Evolutionary conservation across 352 stramenopile genomes (phyloP), one percentile per base, ranked within the genome.

Genomic region (Globisporangium megalacanthum): DNA sequence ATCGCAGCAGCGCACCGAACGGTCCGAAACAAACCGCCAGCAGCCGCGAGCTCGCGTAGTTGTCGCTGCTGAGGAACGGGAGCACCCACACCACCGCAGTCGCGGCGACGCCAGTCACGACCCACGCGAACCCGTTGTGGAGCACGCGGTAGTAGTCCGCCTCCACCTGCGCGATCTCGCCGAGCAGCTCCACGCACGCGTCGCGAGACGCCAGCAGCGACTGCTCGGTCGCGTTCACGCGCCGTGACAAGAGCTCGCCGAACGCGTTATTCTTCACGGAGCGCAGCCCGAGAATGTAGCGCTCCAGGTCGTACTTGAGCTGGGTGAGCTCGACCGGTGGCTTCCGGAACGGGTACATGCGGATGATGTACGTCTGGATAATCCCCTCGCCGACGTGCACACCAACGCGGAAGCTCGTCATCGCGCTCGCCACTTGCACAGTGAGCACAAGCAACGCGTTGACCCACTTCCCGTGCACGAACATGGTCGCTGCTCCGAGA

Each of bases 1-100:
- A 88, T 13, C 78, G 75, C 44, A 83, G 47, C 41, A 86, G 53
- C 29, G 78, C 78, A 20, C 78, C 78, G 37, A 88, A 81, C 0
- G 75, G 71, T n/a, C 69, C 77, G 46, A 86, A 69, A 54, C 71
- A 81, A n/a, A 87, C 19, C 7, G 73, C 73, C 19, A 86, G 54
- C 20, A 86, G 46, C 22, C 73, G 65, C 29, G 76, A 86, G 45
- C 69, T 79, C 17, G 63, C 49, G 54, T 86, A 84, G 17, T 76
- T 83, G 60, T 65, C 62, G 52, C 73, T 73, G 31, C 69, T 71
- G 39, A 76, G 58, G 49, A 73, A 83, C 36, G 72, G 57, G 17
- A 86, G 49, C 15, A 65, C 50, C 76, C 76, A 86, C 50, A 83
- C 65, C 19, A 77, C 2, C 29, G 14, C 61, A 4, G 76, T 81